Evolutionary conservation across 1,284 basidiomycete genomes (phyloP), one percentile per base, ranked within the genome.

Genomic region (Austroboletus novae-zelandiae): DNA sequence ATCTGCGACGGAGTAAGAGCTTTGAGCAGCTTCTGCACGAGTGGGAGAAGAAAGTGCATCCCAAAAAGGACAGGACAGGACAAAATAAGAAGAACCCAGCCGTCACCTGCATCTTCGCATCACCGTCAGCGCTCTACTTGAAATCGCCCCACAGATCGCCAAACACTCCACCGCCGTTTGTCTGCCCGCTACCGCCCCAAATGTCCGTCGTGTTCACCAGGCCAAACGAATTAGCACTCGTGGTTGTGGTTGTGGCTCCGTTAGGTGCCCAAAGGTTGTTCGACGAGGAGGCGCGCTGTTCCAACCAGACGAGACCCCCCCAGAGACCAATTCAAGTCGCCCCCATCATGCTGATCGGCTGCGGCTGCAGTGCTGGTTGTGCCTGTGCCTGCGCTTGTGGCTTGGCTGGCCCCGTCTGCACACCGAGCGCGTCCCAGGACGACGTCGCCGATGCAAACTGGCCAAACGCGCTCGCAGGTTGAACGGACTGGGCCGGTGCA

Each of bases 101-200:
- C n/a, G n/a, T n/a, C n/a, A n/a, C n/a, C n/a, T n/a, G n/a, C n/a
- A n/a, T n/a, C n/a, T n/a, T n/a, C n/a, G 32, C 15, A n/a, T 34
- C 15, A 14, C 15, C 7, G 11, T 15, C 15, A 34, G 32, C 13
- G n/a, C 36, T 20, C 1, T 75, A 87, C 74, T 89, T 89, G 69
- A 88, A 89, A 39, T 84, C 79, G 43, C 86, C 86, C 89, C 88
- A 91, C 43, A 91, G 66, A 67, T 91, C 88, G 5, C 86, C 86
- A 64, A 91, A 91, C 7, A 74, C 81, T 56, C 75, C 72, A 40
- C 58, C 63, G 9, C 52, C 56, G 17, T 63, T 53, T 45, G 52
- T 52, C 5, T 59, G 37, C 17, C 44, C 37, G 8, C 58, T 43
- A 13, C 67, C 55, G 4, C 76, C 77, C 84, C 86, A 88, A 9